Conservation (phyloP, 225 moss, liverwort and hornwort species). For the Polytrichum formosum region DNA sequence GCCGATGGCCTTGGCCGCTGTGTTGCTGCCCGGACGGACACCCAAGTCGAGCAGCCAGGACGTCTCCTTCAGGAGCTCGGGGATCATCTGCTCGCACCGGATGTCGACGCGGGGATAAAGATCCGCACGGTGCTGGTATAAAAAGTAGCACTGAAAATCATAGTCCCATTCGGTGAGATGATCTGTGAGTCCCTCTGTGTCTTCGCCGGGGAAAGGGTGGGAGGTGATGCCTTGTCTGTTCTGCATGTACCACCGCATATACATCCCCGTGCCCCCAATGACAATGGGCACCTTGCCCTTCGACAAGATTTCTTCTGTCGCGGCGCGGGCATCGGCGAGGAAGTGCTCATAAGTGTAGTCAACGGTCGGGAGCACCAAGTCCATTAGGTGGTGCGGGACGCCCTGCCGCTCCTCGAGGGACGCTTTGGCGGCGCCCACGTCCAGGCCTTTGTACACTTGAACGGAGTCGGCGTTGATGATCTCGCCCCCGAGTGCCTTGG, state of each 20-base stretch:
- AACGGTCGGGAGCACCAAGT: conserved; percentile 23
- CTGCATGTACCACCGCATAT: conserved; percentile 30
- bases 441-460: conserved; percentile 31
- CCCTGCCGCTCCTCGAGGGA: conserved; percentile 23
- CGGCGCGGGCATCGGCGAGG: conserved; percentile 7
- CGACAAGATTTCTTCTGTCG: conserved; percentile 7
- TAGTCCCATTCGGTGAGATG: conserved; percentile 9
- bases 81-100: conserved; percentile 13
- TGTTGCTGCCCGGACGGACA: neutral
- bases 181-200: too few species aligned
- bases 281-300: conserved; percentile 22
- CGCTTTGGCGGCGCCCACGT: conserved; percentile 33
- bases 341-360: conserved; percentile 33
- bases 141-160: conserved; percentile 23
- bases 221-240: conserved; percentile 9
- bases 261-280: conserved; percentile 31
- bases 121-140: conserved; percentile 15
- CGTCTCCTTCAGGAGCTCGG: conserved; percentile 5
- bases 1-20: conserved; percentile 8
- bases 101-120: conserved; percentile 14
- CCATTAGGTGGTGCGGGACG: conserved; percentile 43
- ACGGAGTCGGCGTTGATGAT: conserved; percentile 28
- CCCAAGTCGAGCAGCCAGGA: conserved; percentile 11
- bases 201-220: conserved; percentile 19
- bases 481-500: conserved; percentile 13